A percentile compares a stretch with the other conserved stretches of the same genome.
phyloP scores from a whole-genome alignment of 768 basidiomycete genomes.

The Lactarius quietus region DNA sequence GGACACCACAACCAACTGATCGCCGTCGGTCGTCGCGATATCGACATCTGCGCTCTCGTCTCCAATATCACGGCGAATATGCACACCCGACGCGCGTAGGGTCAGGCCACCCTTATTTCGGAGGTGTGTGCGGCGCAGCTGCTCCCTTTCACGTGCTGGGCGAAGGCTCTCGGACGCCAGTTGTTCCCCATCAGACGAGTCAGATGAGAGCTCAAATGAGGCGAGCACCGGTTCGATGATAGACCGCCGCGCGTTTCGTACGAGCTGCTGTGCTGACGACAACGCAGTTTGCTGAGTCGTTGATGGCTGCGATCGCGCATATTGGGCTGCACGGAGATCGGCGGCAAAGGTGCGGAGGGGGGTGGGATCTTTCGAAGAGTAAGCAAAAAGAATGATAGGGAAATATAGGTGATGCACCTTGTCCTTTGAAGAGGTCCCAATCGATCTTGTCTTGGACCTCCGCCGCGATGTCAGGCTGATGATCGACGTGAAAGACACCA shows the following conservation, averaged over 20 bases:
- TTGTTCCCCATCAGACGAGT: slow-evolving; percentile 39
- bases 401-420: slow-evolving; percentile 44
- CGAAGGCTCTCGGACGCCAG: slow-evolving; percentile 41
- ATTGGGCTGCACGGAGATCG: slow-evolving; percentile 36
- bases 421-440: slow-evolving; percentile 56
- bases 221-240: slow-evolving; percentile 47
- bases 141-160: slow-evolving; percentile 46
- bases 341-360: slow-evolving; percentile 49
- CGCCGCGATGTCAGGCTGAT: slow-evolving; percentile 43
- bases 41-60: slow-evolving; percentile 64
- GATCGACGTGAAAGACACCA: slow-evolving; percentile 39
- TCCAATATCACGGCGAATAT: slow-evolving; percentile 51
- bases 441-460: slow-evolving; percentile 49
- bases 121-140: slow-evolving; percentile 55
- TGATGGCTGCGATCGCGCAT: slow-evolving; percentile 39
- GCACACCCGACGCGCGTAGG: slow-evolving; percentile 40
- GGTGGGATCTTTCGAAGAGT: slow-evolving; percentile 44
- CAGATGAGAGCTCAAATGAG: slow-evolving; percentile 34
- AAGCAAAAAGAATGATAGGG: background rate
- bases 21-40: slow-evolving; percentile 34
- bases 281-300: slow-evolving; percentile 42
- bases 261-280: slow-evolving; percentile 55
- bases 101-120: slow-evolving; percentile 35
- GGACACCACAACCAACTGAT: background rate
- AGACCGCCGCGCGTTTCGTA: slow-evolving; percentile 46